phyloP scores from a whole-genome alignment of 2,329 filamentous ascomycete species.

The Chrysoporthe austroafricana region DNA sequence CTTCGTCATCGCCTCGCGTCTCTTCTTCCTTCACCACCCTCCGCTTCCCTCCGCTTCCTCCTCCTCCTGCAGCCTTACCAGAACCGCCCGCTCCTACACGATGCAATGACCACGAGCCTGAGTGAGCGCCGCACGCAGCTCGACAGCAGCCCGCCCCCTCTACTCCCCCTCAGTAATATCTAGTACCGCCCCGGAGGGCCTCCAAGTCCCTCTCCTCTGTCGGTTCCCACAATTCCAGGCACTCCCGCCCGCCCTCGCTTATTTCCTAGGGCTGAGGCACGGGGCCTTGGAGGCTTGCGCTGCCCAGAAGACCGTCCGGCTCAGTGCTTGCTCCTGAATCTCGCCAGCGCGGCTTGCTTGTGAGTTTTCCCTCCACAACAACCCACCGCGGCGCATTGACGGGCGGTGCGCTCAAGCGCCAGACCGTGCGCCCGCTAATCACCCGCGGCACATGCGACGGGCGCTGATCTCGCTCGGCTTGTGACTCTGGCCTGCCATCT shows the following conservation, averaged over 20 bases:
- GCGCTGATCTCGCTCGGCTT: background rate
- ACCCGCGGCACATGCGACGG: slow-evolving; percentile 4
- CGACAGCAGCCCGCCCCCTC: background rate
- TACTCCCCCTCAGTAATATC: background rate
- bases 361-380: slow-evolving; percentile 1
- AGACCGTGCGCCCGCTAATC: slow-evolving; percentile 4
- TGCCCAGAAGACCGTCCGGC: background rate
- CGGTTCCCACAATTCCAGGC: slow-evolving; percentile 15
- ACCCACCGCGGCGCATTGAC: background rate
- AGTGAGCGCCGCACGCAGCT: background rate
- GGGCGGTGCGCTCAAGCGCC: slow-evolving; percentile 8
- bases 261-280: slow-evolving; percentile 7
- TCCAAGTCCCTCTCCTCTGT: background rate
- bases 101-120: background rate
- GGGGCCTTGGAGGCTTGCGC: background rate
- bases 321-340: background rate
- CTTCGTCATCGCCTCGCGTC: slow-evolving; percentile 9
- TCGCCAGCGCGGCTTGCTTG: background rate
- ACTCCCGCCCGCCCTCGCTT: slow-evolving; percentile 14
- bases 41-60: too few relatives aligned
- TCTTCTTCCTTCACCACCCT: background rate
- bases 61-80: background rate
- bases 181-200: background rate
- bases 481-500: background rate
- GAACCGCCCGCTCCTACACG: background rate